Evolutionary conservation across 306 rosid species (phyloP), one percentile per base, ranked within the genome.

Genomic region (Quercus robur): DNA sequence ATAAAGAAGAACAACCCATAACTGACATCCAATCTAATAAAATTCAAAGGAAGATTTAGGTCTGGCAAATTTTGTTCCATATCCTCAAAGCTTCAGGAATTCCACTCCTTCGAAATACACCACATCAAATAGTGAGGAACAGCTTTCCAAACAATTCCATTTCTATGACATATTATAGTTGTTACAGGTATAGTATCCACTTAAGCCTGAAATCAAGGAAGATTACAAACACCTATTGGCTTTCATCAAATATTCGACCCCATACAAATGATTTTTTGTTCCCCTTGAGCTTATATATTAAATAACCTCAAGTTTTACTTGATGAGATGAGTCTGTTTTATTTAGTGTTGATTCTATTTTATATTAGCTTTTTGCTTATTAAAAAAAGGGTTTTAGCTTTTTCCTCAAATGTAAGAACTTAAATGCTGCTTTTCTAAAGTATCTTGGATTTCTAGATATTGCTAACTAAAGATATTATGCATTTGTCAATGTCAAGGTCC

Each of bases 401-500:
- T 33, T 33, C 51, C 72, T 31, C 26, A 33, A 67, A 33, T 35
- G 35, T 67, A 33, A 33, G 72, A 67, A 31, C 51, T 19, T 38
- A 64, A 67, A 67, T n/a, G 52, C 17, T 19, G 23, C 26, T 33
- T 67, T 17, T 20, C 46, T 19, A 23, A 64, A 69, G 70, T 35
- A 75, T 75, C 25, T 59, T 80, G 26, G 17, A 49, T 77, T 81
- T 54, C 57, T 75, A 23, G 28, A 19, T 10, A 44, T 49, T 74
- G n/a, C 44, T 86, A 78, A 78, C 19, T 25, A 71, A 46, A 69
- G 26, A 21, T 76, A 78, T 51, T 75, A 46, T 54, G 73, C 72
- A 25, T 54, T 19, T 74, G 74, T 67, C 49, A 69, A 75, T 87
- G 80, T 79, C 35, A 76, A 93, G 97, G 97, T 83, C 94, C 97